Percentiles rank a stretch among this genome's conserved stretches.
These are phyloP conservation scores for Xylaria sp. DNA, from an alignment of 2,329 filamentous ascomycete genomes.

Conservation along the genomic window DNA sequence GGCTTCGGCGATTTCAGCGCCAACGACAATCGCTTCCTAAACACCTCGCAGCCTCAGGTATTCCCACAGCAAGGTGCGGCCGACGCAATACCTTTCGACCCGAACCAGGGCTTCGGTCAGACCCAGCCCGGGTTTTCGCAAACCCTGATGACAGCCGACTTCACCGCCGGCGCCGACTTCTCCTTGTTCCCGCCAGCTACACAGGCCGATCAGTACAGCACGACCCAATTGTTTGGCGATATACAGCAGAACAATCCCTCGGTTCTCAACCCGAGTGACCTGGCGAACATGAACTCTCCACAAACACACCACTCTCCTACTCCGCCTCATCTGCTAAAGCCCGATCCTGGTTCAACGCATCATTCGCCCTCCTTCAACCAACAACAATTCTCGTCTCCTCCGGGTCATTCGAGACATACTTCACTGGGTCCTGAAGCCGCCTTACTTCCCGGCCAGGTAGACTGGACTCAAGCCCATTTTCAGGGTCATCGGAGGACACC, in stretches of 20 bases:
- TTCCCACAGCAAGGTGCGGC: slow-evolving; percentile 58
- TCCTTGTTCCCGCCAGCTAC: slow-evolving; percentile 70
- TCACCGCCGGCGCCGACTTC: slow-evolving; percentile 66
- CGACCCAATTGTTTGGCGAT: slow-evolving; percentile 67
- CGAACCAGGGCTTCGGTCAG: slow-evolving; percentile 53
- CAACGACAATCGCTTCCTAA: slow-evolving; percentile 60
- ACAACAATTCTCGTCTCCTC: slow-evolving; percentile 65
- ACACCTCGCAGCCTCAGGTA: slow-evolving; percentile 59
- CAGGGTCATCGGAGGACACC: slow-evolving; percentile 84
- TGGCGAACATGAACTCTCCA: slow-evolving; percentile 65
- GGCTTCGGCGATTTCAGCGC: slow-evolving; percentile 59
- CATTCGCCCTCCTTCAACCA: slow-evolving; percentile 69
- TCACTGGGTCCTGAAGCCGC: slow-evolving; percentile 69
- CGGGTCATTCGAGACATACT: slow-evolving; percentile 63
- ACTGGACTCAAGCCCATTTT: slow-evolving; percentile 72
- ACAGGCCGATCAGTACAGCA: slow-evolving; percentile 68
- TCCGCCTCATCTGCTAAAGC: slow-evolving; percentile 65
- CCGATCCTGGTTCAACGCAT: slow-evolving; percentile 62
- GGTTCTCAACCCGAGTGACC: slow-evolving; percentile 58
- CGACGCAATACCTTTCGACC: slow-evolving; percentile 51
- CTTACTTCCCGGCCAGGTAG: slow-evolving; percentile 64
- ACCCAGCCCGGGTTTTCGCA: slow-evolving; percentile 58
- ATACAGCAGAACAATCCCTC: slow-evolving; percentile 56
- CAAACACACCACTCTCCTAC: slow-evolving; percentile 68
- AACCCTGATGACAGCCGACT: slow-evolving; percentile 61